phyloP scores from a whole-genome alignment of 75 land plant species.

The Isoetes taiwanensis region DNA sequence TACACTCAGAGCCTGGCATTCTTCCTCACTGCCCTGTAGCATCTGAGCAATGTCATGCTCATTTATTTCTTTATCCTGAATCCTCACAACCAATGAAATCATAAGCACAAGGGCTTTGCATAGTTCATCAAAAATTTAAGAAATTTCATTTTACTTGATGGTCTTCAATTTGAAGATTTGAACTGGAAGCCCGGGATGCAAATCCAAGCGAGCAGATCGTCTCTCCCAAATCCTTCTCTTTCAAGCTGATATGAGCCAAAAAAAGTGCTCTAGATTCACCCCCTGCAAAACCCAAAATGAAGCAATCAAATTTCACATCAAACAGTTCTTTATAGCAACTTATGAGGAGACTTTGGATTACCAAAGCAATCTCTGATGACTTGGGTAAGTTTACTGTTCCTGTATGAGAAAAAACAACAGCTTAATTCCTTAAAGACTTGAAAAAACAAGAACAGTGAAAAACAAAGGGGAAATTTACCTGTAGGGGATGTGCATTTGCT shows the following conservation, averaged over 20 bases:
- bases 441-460: too few species aligned
- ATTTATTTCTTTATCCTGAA: too few species aligned
- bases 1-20: too few species aligned
- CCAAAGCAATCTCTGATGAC: slow-evolving; percentile 72
- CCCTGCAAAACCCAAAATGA: slow-evolving; percentile 34
- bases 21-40: too few species aligned
- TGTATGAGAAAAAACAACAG: slow-evolving; percentile 38
- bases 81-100: too few species aligned
- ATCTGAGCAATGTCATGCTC: too few species aligned
- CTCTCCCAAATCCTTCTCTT: slow-evolving; percentile 57
- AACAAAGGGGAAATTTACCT: slow-evolving; percentile 48
- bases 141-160: too few species aligned
- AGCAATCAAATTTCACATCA: not conserved
- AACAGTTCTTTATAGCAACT: not conserved
- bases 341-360: slow-evolving; percentile 12
- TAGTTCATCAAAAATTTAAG: not conserved
- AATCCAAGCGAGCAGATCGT: slow-evolving; percentile 70
- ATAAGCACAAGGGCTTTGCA: not conserved
- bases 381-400: slow-evolving; percentile 91
- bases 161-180: too few species aligned
- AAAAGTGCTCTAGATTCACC: slow-evolving; percentile 64
- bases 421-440: too few species aligned
- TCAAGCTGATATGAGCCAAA: slow-evolving; percentile 68
- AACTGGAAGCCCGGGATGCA: slow-evolving; percentile 54
- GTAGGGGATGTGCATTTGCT: slow-evolving; percentile 59